Conservation (phyloP, 371 early-diverging fungal species). For the Blakeslea trispora region DNA sequence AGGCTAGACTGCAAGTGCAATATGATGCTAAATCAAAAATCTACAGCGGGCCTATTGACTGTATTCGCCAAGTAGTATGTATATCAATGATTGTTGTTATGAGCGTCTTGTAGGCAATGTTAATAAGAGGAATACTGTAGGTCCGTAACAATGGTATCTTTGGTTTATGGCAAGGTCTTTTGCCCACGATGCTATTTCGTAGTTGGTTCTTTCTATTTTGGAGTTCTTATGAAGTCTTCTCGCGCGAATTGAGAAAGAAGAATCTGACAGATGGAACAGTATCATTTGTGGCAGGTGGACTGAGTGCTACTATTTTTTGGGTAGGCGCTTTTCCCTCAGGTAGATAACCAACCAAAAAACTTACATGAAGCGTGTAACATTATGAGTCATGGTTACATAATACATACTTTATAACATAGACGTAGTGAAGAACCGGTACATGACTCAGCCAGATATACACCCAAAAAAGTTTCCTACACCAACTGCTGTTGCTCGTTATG, state of each 20-base stretch:
- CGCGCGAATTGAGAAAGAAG: conserved; percentile 45
- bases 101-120: background rate
- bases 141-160: conserved; percentile 73
- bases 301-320: conserved; percentile 93
- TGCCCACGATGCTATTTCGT: conserved; percentile 80
- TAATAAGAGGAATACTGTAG: conserved; percentile 21
- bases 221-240: conserved; percentile 80
- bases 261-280: conserved; percentile 58
- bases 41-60: conserved; percentile 88
- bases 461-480: conserved; percentile 65
- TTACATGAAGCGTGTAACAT: background rate
- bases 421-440: conserved; percentile 89
- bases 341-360: conserved; percentile 23
- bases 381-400: conserved; percentile 12
- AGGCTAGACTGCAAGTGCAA: conserved; percentile 88
- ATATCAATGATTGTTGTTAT: background rate
- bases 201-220: conserved; percentile 91
- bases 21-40: conserved; percentile 72
- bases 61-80: conserved; percentile 71
- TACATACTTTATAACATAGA: conserved; percentile 47
- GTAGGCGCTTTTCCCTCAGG: conserved; percentile 81
- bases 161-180: conserved; percentile 86
- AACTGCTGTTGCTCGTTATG: conserved; percentile 49
- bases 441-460: conserved; percentile 84
- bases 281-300: conserved; percentile 87